Conservation (phyloP, 495 filamentous ascomycete genomes). For the Aspergillus asperescens region DNA sequence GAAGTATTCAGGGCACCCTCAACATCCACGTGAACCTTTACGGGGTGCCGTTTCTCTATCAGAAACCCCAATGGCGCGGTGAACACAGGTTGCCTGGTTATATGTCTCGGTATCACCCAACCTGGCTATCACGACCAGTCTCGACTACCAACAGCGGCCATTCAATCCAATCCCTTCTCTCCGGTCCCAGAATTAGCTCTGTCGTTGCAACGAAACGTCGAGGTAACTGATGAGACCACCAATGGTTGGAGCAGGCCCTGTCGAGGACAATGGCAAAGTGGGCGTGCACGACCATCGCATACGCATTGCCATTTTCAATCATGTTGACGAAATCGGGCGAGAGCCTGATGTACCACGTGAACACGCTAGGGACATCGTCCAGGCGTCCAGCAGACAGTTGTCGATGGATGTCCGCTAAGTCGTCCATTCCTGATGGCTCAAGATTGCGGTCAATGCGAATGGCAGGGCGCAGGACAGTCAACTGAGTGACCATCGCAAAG, state of each 20-base stretch:
- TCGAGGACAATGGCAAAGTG: conserved; percentile 6
- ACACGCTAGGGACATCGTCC: conserved; percentile 1
- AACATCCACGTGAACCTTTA: too few species aligned
- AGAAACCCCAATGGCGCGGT: too few species aligned
- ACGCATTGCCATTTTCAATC: not conserved
- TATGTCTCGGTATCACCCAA: too few species aligned
- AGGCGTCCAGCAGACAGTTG: not conserved
- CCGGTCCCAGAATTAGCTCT: not conserved
- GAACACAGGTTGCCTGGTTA: too few species aligned
- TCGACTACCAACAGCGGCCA: conserved; percentile 3
- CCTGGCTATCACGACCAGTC: too few species aligned
- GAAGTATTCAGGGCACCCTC: not conserved
- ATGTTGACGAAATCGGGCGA: not conserved
- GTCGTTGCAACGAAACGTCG: not conserved
- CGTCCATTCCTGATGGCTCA: not conserved
- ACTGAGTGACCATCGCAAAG: conserved; percentile 9
- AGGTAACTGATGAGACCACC: conserved; percentile 2
- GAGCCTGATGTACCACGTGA: conserved; percentile 7
- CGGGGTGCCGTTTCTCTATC: too few species aligned
- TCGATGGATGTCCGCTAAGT: not conserved
- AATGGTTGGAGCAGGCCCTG: not conserved
- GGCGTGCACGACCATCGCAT: conserved; percentile 6
- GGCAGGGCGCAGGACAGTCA: not conserved
- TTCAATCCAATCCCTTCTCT: not conserved
- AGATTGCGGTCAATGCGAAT: not conserved